Evolutionary conservation across 352 stramenopile genomes (phyloP), one percentile per base, ranked within the genome.

Genomic region (Pythium aristosporum): DNA sequence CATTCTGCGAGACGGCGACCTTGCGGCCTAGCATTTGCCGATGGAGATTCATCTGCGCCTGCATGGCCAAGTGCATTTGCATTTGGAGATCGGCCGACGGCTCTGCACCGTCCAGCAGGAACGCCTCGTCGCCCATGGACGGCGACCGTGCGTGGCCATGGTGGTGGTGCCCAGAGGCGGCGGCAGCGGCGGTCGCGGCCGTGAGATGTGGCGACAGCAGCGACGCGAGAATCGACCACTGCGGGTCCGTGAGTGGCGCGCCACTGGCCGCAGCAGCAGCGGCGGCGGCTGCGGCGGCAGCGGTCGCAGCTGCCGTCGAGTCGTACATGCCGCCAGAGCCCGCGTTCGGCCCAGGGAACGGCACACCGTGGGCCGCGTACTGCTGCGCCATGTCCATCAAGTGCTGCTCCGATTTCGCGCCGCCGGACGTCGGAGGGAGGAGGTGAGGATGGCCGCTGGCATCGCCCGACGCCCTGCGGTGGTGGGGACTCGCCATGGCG

Each of bases 11-110:
- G 21, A 93, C 84, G 44, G 88, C 82, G 32, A 93, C 86, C 55
- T 95, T 95, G 57, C 86, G 86, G 53, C 75, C 89, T 21, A 95
- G 78, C 86, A 95, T 95, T 58, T 95, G 84, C 3, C 85, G 86
- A 60, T 95, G 86, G 41, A 96, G 64, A 48, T 91, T 92, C 87
- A 96, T 96, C 56, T 96, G 87, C 54, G 85, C 82, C 65, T 94
- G 85, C 85, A 96, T 94, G 20, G 84, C 83, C 67, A 92, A 63
- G 60, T 95, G 87, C 81, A 94, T 94, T 63, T 93, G 84, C 66
- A 92, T 63, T 43, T 92, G 86, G 32, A 93, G 60, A 55, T 93
- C 80, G 4, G 63, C 39, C 13, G 68, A 78, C 25, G 23, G 25
- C 30, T 36, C 48, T 13, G 12, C 82, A 83, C 58, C 92, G 84